phyloP scores from a whole-genome alignment of 2,329 filamentous ascomycete genomes.

The Biscogniauxia mediterranea region DNA sequence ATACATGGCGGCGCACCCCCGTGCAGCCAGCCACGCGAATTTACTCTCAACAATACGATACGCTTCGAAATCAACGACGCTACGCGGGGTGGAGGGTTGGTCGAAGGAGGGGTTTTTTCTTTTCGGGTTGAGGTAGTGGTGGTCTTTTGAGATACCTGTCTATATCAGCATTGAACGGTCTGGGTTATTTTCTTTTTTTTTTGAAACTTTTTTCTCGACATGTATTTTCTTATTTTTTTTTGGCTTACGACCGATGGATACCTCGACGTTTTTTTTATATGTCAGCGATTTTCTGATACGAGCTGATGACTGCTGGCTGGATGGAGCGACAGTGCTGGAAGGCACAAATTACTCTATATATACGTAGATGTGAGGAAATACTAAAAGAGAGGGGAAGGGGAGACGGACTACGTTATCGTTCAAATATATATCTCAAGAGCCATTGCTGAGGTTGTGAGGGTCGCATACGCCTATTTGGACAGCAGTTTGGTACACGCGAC shows the following conservation, averaged over 20 bases:
- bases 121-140: conserved; percentile 7
- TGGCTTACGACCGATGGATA: conserved; percentile 30
- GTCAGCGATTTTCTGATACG: conserved; percentile 18
- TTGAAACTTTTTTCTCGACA: conserved; percentile 7
- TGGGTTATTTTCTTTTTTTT: conserved; percentile 19
- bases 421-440: not conserved
- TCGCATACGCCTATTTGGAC: not conserved
- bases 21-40: conserved; percentile 8
- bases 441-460: not conserved
- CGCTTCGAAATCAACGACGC: not conserved
- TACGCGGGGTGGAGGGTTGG: not conserved
- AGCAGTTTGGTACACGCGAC: not conserved
- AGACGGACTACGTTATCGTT: not conserved
- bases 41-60: conserved; percentile 5
- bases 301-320: conserved; percentile 10
- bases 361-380: not conserved
- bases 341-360: not conserved
- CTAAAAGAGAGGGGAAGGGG: not conserved
- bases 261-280: conserved; percentile 26
- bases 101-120: conserved; percentile 6
- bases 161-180: conserved; percentile 23
- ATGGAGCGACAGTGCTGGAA: not conserved
- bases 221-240: conserved; percentile 23
- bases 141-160: conserved; percentile 18
- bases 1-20: conserved; percentile 3